Evolutionary conservation across 2,329 filamentous ascomycete species (phyloP), one percentile per base, ranked within the genome.

Genomic region (Penicillium decumbens): DNA sequence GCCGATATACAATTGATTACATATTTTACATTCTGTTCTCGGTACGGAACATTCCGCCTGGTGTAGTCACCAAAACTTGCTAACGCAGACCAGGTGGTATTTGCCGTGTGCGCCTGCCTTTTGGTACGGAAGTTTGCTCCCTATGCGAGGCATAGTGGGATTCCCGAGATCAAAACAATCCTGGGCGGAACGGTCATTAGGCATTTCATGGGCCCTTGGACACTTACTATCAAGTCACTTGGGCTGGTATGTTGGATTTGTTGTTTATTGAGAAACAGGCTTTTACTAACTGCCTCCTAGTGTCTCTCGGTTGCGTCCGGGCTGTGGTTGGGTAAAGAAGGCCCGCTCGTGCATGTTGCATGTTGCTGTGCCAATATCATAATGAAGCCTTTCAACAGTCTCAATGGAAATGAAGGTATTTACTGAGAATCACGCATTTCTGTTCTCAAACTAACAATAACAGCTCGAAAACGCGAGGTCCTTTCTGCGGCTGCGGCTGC

Each of bases 81-180:
- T 68, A 52, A 76, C 51, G 29, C 18, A 3, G 13, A 42, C 23
- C 33, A 91, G 87, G 77, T 92, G 8, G 61, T 87, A 6, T 92
- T 95, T 65, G 91, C 92, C 24, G 77, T 83, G 32, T 82, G 80
- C 50, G 89, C 93, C 8, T 88, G 87, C 45, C 66, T 91, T 45
- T 74, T 97, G 46, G 91, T 97, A 12, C 83, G 86, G 61, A 82
- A 86, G 60, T 97, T 91, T 70, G 89, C 89, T 23, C 77, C 87
- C 4, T 89, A 95, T 71, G 92, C 92, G 41, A 92, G 88, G 67
- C 92, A 97, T 65, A 95, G 89, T 67, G 92, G 92, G 72, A 96
- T 98, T 60, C 90, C 92, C 5, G 92, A 98, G 75, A 95, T 98
- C 72, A 98, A 98, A 77, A 96, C 91, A 2, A 82, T 98, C 7